Evolutionary conservation across 2,329 filamentous ascomycete species (phyloP).

Genomic region (Penicillium psychrosexuale): DNA sequence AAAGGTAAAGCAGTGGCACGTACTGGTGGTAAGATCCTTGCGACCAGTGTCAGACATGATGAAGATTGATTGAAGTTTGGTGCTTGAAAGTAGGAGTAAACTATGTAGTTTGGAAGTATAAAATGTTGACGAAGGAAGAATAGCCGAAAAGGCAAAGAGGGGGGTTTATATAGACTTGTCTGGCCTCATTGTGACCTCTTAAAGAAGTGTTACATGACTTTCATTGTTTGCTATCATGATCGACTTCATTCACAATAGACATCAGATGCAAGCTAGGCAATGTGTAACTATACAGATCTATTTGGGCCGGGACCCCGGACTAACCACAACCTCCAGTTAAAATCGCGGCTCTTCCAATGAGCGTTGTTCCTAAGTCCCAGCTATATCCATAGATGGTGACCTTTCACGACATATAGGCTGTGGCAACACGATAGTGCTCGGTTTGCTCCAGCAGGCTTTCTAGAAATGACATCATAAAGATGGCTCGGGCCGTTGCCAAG

Average conservation of each 20-base stretch:
- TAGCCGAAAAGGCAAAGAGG: not conserved
- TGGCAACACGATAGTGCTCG: not conserved
- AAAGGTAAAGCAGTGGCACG: conserved; percentile 14
- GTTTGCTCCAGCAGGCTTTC: not conserved
- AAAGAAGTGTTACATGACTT: conserved; percentile 19
- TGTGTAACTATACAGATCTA: not conserved
- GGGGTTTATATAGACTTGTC: conserved; percentile 25
- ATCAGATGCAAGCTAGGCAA: not conserved
- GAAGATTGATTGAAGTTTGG: conserved; percentile 21
- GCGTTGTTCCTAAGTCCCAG: not conserved
- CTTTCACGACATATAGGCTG: not conserved
- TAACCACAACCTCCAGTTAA: too few species aligned
- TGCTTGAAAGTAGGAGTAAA: conserved; percentile 1
- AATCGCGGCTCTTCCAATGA: not conserved
- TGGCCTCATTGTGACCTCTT: not conserved
- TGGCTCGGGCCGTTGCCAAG: not conserved
- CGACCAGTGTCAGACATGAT: conserved; percentile 61
- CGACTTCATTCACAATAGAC: not conserved
- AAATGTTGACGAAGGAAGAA: not conserved
- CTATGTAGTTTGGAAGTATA: conserved; percentile 5
- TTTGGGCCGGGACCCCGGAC: not conserved
- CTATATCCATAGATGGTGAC: not conserved
- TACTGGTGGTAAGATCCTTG: conserved; percentile 58
- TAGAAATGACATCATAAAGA: not conserved
- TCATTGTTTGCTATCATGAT: conserved; percentile 8